Evolutionary conservation across 352 stramenopile genomes (phyloP), one percentile per base, ranked within the genome.

Genomic region (Saprolegnia diclina): DNA sequence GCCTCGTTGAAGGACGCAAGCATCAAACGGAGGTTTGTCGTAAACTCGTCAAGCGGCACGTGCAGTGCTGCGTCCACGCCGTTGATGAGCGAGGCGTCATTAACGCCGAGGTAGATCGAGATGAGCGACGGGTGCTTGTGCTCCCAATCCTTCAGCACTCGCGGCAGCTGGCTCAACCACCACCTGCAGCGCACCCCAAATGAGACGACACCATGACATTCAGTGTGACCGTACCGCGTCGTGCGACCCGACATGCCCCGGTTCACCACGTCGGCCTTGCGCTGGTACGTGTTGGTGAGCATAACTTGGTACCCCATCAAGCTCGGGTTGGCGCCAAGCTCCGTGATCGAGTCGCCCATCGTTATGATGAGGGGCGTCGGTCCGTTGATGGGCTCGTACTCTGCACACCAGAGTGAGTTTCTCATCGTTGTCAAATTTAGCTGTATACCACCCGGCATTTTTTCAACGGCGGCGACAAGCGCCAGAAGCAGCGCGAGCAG

Each of bases 171-270:
- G n/a, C 71, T 72, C 45, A 59, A 6, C 63, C 63, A 69, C 24
- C 35, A 35, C 19, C 52, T 59, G 9, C 13, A 59, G 1, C 11
- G 3, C 4, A 11, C 52, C n/a, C n/a, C n/a, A n/a, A n/a, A n/a
- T 59, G 13, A 40, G 52, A 4, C 11, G 13, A 48, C 11, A 10
- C 11, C 11, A 48, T 7, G 2, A 10, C 24, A 59, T 2, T 54
- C 24, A 4, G 9, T 24, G 52, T 4, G 52, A 14, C 13, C 45
- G n/a, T 37, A 89, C 77, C 74, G 71, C 44, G 83, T 80, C 61
- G 83, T 89, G 71, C 85, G 88, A 37, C 79, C 79, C 11, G 76
- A 81, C 26, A 82, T 50, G 29, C 81, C 79, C 46, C 81, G 79
- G 21, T 81, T 65, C 44, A 79, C 22, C n/a, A 88, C 69, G 40